These are phyloP conservation scores for Podosphaera xanthii DNA, from an alignment of 2,329 filamentous ascomycete genomes.

Conservation along the genomic window DNA sequence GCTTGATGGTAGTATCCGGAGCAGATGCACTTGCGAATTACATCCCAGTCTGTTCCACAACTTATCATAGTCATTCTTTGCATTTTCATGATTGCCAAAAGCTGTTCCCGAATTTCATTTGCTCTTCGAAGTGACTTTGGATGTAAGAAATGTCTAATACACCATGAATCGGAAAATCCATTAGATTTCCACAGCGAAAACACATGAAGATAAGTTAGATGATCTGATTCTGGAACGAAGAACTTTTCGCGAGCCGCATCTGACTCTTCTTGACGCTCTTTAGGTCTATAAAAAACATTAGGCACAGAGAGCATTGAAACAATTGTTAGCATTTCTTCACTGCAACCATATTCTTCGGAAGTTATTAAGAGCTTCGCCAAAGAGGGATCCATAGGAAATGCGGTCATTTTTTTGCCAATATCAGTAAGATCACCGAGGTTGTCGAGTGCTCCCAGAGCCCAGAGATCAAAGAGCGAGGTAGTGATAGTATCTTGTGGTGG, in stretches of 20 bases:
- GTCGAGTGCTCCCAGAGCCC: slow-evolving; percentile 82
- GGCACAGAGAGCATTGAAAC: slow-evolving; percentile 96
- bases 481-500: slow-evolving; percentile 95
- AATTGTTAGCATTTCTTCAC: slow-evolving; percentile 94
- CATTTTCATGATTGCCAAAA: slow-evolving; percentile 80
- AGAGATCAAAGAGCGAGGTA: slow-evolving; percentile 90
- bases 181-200: slow-evolving; percentile 92
- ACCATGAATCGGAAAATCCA: slow-evolving; percentile 78
- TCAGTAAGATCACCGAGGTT: slow-evolving; percentile 81
- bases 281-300: slow-evolving; percentile 88
- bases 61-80: slow-evolving; percentile 74
- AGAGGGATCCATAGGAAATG: slow-evolving; percentile 94
- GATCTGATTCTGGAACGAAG: slow-evolving; percentile 93
- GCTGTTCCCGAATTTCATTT: slow-evolving; percentile 83
- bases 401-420: slow-evolving; percentile 80
- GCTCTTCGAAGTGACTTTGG: slow-evolving; percentile 80
- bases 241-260: slow-evolving; percentile 93
- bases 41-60: slow-evolving; percentile 92
- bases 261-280: slow-evolving; percentile 89
- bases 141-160: slow-evolving; percentile 78
- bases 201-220: slow-evolving; percentile 84
- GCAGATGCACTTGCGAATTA: slow-evolving; percentile 90
- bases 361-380: slow-evolving; percentile 88
- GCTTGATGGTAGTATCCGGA: slow-evolving; percentile 96
- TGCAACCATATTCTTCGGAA: slow-evolving; percentile 71